phyloP scores from a whole-genome alignment of 1,284 basidiomycete species.

The Stereum hirsutum region DNA sequence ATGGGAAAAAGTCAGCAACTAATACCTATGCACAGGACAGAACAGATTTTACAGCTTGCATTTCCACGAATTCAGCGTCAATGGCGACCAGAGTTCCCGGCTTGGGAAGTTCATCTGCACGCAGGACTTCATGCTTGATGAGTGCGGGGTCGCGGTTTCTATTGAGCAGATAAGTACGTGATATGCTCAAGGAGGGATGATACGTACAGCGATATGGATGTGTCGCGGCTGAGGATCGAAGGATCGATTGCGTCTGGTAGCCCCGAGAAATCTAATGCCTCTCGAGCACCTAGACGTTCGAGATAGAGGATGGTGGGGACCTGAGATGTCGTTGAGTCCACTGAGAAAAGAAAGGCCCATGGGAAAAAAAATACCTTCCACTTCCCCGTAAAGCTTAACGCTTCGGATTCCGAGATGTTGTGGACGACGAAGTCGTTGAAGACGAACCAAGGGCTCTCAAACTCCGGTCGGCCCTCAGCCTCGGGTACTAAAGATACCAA shows the following conservation, averaged over 20 bases:
- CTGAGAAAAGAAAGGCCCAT: constrained; percentile 3
- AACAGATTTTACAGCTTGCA: constrained; percentile 53
- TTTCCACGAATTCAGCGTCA: constrained; percentile 95
- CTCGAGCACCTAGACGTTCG: constrained; percentile 62
- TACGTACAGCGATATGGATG: constrained; percentile 76
- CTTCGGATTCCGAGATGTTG: constrained; percentile 80
- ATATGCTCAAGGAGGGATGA: too few species aligned
- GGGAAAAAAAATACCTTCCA: constrained; percentile 72
- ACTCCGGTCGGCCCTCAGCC: constrained; percentile 34
- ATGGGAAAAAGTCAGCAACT: constrained; percentile 7
- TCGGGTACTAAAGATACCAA: constrained; percentile 40
- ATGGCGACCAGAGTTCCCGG: constrained; percentile 89
- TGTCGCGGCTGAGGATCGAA: constrained; percentile 77
- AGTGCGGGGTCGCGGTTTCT: constrained; percentile 69
- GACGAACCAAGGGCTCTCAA: constrained; percentile 73
- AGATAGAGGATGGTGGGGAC: constrained; percentile 85
- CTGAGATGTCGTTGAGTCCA: constrained; percentile 26
- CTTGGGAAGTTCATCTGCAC: constrained; percentile 71
- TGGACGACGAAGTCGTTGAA: constrained; percentile 97
- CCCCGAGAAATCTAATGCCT: constrained; percentile 51
- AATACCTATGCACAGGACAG: background rate
- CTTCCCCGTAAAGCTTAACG: constrained; percentile 74
- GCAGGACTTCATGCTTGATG: constrained; percentile 75
- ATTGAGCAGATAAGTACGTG: too few species aligned
- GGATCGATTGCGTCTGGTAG: constrained; percentile 67